Evolutionary conservation across 768 basidiomycete species (phyloP).

Genomic region (Tephrocybe rancida): DNA sequence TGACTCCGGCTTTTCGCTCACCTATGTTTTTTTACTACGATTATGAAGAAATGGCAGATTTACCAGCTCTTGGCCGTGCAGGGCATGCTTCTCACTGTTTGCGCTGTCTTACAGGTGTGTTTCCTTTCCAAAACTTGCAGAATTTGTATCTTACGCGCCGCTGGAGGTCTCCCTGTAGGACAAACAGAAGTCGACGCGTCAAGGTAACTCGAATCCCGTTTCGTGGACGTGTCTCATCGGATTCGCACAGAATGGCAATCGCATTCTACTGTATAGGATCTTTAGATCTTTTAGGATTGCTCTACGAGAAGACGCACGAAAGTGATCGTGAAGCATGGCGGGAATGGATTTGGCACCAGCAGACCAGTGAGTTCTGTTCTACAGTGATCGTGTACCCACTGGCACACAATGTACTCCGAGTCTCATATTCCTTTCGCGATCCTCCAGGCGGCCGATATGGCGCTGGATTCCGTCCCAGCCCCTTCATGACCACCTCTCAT

Average conservation of each 20-base stretch:
- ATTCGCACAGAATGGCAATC: slow-evolving; percentile 70
- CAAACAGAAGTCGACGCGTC: slow-evolving; percentile 74
- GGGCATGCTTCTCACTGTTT: slow-evolving; percentile 68
- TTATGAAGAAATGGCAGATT: slow-evolving; percentile 21
- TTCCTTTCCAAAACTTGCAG: not conserved
- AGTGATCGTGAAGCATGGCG: slow-evolving; percentile 65
- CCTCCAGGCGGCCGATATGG: slow-evolving; percentile 56
- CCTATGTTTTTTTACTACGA: slow-evolving; percentile 8
- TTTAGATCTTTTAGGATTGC: slow-evolving; percentile 70
- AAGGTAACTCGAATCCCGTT: slow-evolving; percentile 43
- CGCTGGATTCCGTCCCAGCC: slow-evolving; percentile 74
- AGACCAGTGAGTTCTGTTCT: slow-evolving; percentile 58
- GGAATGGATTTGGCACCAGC: slow-evolving; percentile 91
- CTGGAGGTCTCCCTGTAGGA: slow-evolving; percentile 60
- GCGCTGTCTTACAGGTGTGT: slow-evolving; percentile 61
- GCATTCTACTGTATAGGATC: slow-evolving; percentile 88
- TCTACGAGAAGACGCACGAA: slow-evolving; percentile 47
- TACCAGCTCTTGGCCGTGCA: slow-evolving; percentile 40
- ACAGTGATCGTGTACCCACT: not conserved
- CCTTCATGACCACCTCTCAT: slow-evolving; percentile 56
- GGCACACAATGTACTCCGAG: slow-evolving; percentile 1
- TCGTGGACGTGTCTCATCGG: slow-evolving; percentile 11
- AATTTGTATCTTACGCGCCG: not conserved
- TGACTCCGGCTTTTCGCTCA: slow-evolving; percentile 1
- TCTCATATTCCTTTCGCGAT: not conserved